Base-by-base conservation (phyloP, 1,139 yeast genomes). In the Wickerhamomyces sp. region DNA sequence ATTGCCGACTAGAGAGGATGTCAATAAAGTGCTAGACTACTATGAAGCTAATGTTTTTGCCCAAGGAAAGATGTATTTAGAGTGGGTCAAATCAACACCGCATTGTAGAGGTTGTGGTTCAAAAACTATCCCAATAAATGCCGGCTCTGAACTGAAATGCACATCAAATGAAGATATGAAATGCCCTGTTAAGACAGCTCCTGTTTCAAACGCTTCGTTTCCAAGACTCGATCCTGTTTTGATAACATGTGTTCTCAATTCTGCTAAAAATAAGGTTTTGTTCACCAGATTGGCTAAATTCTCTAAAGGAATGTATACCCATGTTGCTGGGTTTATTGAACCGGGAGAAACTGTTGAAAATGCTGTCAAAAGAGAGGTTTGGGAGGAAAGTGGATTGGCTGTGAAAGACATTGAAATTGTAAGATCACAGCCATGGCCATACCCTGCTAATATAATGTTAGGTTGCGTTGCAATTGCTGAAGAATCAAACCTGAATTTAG, bases 251-350 rank as follows among this genome's bases (percentile, higher is more conserved):
- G 78, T 89, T 16, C 69, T 88, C 32, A 82, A 84, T 54, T 52
- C 66, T 20, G 78, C 76, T 27, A 75, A 79, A 22, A 65, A 78
- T 39, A 78, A 81, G 57, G 70, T 88, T 14, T 71, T 92, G 32
- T 68, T 90, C 21, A 95, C 95, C 4, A 71, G 86, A 43, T 73
- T 76, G 43, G 74, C 72, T 45, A 67, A 92, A 40, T 68, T 68
- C 47, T 71, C 74, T 8, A 53, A 48, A 33, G 65, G 63, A 31
- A 74, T 85, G 76, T 90, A 82, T 62, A 75, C 95, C 5, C 85
- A 95, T 55, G 76, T 95, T 39, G 96, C 97, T 1, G 98, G 98
- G 3, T 90, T 90, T 59, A 79, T 92, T 76, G 98, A 90, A 61
- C 96, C 97, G 0, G 87, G 90, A 26, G 98, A 90, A 63, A 81